phyloP scores from a whole-genome alignment of 1,139 yeast species.

The Nakaseomyces sp. region DNA sequence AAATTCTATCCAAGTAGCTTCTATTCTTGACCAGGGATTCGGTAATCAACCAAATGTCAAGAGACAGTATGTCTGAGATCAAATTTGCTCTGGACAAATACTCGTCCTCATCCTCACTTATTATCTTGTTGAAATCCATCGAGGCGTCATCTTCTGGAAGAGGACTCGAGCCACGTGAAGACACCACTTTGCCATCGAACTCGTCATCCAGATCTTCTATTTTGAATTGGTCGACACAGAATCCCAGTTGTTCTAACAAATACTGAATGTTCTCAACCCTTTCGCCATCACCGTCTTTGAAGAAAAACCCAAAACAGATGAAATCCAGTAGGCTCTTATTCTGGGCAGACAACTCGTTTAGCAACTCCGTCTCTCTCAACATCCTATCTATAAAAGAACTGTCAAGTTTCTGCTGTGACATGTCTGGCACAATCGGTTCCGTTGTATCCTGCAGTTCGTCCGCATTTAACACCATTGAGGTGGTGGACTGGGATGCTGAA shows the following conservation, averaged over 20 bases:
- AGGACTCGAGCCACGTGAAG: slow-evolving; percentile 5
- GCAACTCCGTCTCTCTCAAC: slow-evolving; percentile 50
- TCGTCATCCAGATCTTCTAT: slow-evolving; percentile 5
- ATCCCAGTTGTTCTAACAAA: slow-evolving; percentile 23
- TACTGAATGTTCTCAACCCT: slow-evolving; percentile 38
- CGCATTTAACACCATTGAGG: background rate
- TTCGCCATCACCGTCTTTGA: slow-evolving; percentile 15
- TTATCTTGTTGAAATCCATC: slow-evolving; percentile 10
- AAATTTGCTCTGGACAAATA: slow-evolving; percentile 24
- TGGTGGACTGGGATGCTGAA: slow-evolving; percentile 11
- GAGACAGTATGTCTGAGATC: slow-evolving; percentile 70
- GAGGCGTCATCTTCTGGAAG: background rate
- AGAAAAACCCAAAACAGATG: slow-evolving; percentile 35
- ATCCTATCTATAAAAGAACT: slow-evolving; percentile 55
- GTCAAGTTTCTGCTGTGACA: slow-evolving; percentile 39
- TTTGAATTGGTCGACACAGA: slow-evolving; percentile 17
- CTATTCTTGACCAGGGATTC: slow-evolving; percentile 81
- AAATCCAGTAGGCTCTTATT: slow-evolving; percentile 44
- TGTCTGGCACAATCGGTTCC: background rate
- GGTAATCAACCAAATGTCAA: slow-evolving; percentile 93
- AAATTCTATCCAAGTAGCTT: slow-evolving; percentile 54
- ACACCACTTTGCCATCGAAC: slow-evolving; percentile 8
- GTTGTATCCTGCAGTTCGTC: background rate
- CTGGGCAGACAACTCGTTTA: slow-evolving; percentile 44
- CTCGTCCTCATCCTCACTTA: slow-evolving; percentile 14